Percentiles rank a stretch among this genome's conserved stretches.
Conservation (phyloP, 495 filamentous ascomycete species). For the Trichoderma parareesei region DNA sequence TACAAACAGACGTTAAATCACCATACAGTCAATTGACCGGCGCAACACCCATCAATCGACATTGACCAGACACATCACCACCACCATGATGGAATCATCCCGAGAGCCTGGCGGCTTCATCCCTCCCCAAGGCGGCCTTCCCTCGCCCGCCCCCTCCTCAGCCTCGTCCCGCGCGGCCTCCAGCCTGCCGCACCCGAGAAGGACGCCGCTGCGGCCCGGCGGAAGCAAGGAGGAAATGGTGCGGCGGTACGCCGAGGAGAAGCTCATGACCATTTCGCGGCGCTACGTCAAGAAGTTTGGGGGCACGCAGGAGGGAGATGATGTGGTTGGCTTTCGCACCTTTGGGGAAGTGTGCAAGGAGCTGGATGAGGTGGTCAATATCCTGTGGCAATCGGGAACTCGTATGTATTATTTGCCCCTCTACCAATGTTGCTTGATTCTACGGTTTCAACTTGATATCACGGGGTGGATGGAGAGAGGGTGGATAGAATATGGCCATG, state of each 20-base stretch:
- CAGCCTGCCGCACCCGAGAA: constrained; percentile 54
- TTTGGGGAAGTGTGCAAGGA: constrained; percentile 63
- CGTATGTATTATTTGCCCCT: constrained; percentile 44
- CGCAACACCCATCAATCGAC: background rate
- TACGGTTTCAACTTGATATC: too few species aligned
- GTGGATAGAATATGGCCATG: too few species aligned
- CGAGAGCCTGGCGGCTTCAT: constrained; percentile 19
- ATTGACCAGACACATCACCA: background rate
- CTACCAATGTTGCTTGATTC: background rate
- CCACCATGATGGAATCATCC: constrained; percentile 4
- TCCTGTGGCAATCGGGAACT: constrained; percentile 75
- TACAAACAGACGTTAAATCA: too few species aligned
- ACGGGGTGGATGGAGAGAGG: too few species aligned
- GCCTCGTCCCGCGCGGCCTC: constrained; percentile 35
- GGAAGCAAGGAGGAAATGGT: constrained; percentile 70
- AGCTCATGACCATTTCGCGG: constrained; percentile 54
- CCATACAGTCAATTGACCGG: background rate
- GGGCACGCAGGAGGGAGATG: constrained; percentile 41
- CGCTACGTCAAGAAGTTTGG: constrained; percentile 69
- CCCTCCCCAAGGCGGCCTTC: constrained; percentile 30
- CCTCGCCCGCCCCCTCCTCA: constrained; percentile 48
- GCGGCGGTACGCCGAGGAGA: constrained; percentile 58
- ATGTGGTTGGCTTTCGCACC: constrained; percentile 55
- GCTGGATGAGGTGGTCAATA: constrained; percentile 61
- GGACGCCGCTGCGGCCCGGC: constrained; percentile 57